phyloP scores from a whole-genome alignment of 257 asterid species.

The Fraxinus excelsior region DNA sequence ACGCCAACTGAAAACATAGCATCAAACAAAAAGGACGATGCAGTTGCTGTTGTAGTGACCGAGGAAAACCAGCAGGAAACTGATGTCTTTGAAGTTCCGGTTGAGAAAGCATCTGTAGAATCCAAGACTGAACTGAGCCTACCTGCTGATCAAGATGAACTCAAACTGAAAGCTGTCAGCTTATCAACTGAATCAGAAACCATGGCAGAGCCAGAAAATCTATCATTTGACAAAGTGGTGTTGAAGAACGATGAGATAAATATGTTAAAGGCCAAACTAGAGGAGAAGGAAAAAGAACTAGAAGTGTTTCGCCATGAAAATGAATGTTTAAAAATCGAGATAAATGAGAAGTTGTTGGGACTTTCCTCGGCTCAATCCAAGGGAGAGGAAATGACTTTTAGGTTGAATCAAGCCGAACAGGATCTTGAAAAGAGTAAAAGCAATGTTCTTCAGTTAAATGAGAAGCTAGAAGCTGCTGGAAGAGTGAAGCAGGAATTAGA shows the following conservation, averaged over 20 bases:
- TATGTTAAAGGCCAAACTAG: constrained; percentile 43
- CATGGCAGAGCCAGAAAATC: constrained; percentile 36
- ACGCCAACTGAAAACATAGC: constrained; percentile 30
- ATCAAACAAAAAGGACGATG: constrained; percentile 22
- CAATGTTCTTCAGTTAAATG: constrained; percentile 30
- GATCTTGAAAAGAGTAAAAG: constrained; percentile 63
- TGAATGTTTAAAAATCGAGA: constrained; percentile 42
- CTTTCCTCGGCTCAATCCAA: constrained; percentile 39
- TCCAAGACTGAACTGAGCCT: constrained; percentile 26
- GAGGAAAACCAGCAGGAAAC: constrained; percentile 59
- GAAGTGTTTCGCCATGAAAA: constrained; percentile 43
- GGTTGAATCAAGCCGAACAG: constrained; percentile 36
- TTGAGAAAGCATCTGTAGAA: constrained; percentile 44
- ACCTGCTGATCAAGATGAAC: constrained; percentile 41
- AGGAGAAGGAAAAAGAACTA: constrained; percentile 57
- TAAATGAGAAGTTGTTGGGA: constrained; percentile 46
- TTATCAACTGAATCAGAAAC: constrained; percentile 29
- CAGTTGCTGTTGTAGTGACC: constrained; percentile 23
- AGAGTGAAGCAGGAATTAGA: constrained; percentile 64
- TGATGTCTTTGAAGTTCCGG: constrained; percentile 74
- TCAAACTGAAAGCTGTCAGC: constrained; percentile 24
- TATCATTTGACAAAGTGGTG: constrained; percentile 42
- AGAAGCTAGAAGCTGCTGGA: constrained; percentile 56
- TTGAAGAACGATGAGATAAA: constrained; percentile 50
- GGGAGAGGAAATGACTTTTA: constrained; percentile 42